A percentile compares a stretch with the other conserved stretches of the same genome.
phyloP scores from a whole-genome alignment of 352 stramenopile species.

The Peronospora tabacina region DNA sequence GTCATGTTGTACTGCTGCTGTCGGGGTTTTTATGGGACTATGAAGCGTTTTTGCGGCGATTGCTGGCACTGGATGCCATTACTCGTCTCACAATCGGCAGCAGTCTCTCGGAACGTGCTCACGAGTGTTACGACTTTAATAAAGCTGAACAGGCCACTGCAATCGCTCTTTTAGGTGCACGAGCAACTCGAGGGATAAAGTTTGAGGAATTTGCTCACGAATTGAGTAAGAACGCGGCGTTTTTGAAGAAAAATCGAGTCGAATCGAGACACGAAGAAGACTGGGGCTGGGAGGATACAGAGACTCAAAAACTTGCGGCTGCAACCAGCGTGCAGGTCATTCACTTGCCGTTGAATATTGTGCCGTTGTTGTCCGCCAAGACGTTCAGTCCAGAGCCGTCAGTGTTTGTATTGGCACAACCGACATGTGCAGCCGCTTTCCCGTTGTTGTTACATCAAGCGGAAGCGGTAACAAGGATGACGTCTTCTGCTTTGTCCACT shows the following conservation, averaged over 20 bases:
- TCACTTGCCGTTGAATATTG: slow-evolving; percentile 51
- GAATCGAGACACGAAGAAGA: slow-evolving; percentile 26
- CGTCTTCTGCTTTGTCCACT: slow-evolving; percentile 7
- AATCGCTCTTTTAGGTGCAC: slow-evolving; percentile 8
- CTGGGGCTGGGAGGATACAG: slow-evolving; percentile 47
- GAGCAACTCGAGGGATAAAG: slow-evolving; percentile 28
- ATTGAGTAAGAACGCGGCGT: slow-evolving; percentile 18
- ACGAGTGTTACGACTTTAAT: slow-evolving; percentile 61
- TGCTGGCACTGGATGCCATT: slow-evolving; percentile 37
- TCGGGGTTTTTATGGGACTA: slow-evolving; percentile 63
- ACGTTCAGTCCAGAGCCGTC: slow-evolving; percentile 37
- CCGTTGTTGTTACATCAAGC: slow-evolving; percentile 61
- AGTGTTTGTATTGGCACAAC: slow-evolving; percentile 65
- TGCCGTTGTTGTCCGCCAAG: slow-evolving; percentile 44
- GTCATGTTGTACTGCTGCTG: slow-evolving; percentile 47
- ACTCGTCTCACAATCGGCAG: slow-evolving; percentile 48
- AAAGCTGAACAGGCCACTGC: slow-evolving; percentile 3
- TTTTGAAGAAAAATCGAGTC: slow-evolving; percentile 8
- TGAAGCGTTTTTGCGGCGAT: slow-evolving; percentile 23
- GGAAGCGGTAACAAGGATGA: slow-evolving; percentile 2
- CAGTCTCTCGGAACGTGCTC: slow-evolving; percentile 55
- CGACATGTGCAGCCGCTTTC: slow-evolving; percentile 58
- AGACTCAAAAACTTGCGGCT: not conserved
- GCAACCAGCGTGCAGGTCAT: slow-evolving; percentile 32
- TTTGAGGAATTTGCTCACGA: slow-evolving; percentile 40